phyloP scores from a whole-genome alignment of 176 grass and related monocot genomes.

The Musa acuminata region DNA sequence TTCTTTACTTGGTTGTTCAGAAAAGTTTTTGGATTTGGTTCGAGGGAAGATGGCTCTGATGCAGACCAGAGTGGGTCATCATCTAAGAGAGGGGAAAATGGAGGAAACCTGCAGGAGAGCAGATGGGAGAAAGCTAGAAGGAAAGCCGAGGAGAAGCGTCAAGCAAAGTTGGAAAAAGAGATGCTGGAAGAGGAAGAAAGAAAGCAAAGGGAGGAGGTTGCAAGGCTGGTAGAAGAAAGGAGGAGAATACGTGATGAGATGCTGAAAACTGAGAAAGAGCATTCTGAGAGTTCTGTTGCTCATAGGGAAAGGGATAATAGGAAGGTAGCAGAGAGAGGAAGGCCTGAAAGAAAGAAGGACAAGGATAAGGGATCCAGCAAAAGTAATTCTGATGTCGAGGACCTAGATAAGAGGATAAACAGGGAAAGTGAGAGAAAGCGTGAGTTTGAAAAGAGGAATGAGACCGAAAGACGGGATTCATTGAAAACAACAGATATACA shows the following conservation, averaged over 20 bases:
- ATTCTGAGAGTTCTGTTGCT: slow-evolving; percentile 47
- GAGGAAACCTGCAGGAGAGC: slow-evolving; percentile 53
- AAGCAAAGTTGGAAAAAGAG: slow-evolving; percentile 82
- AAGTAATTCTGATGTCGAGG: slow-evolving; percentile 85
- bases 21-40: slow-evolving; percentile 49
- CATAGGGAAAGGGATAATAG: slow-evolving; percentile 64
- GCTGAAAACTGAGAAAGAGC: slow-evolving; percentile 53
- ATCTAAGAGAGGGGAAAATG: slow-evolving; percentile 49
- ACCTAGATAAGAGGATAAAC: slow-evolving; percentile 15
- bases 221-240: slow-evolving; percentile 80
- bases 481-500: neutral
- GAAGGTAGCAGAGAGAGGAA: slow-evolving; percentile 46
- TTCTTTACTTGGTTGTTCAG: slow-evolving; percentile 44
- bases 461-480: slow-evolving; percentile 2
- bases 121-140: slow-evolving; percentile 66
- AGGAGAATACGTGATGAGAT: slow-evolving; percentile 81
- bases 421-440: slow-evolving; percentile 17
- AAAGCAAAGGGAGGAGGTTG: slow-evolving; percentile 86
- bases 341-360: slow-evolving; percentile 63
- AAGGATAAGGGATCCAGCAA: slow-evolving; percentile 79
- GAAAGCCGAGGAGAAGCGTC: slow-evolving; percentile 84
- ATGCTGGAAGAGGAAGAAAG: slow-evolving; percentile 93
- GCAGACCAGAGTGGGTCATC: slow-evolving; percentile 29
- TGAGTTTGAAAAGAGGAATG: slow-evolving; percentile 17
- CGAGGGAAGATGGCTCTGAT: slow-evolving; percentile 21